Base-by-base conservation (phyloP, 768 basidiomycete genomes). In the Solioccasus polychromus region DNA sequence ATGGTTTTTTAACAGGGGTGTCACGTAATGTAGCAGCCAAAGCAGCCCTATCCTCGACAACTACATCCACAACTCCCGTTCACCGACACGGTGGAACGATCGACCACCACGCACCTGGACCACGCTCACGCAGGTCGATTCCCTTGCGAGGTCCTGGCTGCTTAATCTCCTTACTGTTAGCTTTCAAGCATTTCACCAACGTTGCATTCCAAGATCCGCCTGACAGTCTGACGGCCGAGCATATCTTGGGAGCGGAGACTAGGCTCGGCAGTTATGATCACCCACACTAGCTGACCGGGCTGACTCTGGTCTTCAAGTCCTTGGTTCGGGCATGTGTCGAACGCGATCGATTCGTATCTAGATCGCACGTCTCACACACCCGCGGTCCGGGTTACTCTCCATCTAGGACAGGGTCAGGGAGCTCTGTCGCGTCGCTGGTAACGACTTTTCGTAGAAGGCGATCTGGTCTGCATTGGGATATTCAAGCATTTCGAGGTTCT, bases 241-340 rank as follows among this genome's bases (percentile, higher is more conserved):
- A 73, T 44, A 56, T 78, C 32, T 55, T 77, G 22, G 63, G 61
- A 8, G 36, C 52, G 8, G 73, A 71, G 1, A 32, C 47, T n/a
- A 41, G 49, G 30, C 19, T 86, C 51, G 88, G 88, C 7, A 83
- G 68, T 46, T 83, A 86, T 23, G 80, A 80, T 5, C 73, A 71
- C 34, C 86, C 88, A 2, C 85, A 92, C 60, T 92, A 89, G 88
- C 68, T 92, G 32, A 92, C 90, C 12, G 83, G 78, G 55, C 63
- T 87, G 4, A 66, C 92, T 6, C 63, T 92, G 2, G 61, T n/a
- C n/a, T 83, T 35, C 88, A 89, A 59, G 76, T 90, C 11, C 73
- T 91, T 11, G 80, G 78, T 20, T 72, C 75, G 1, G 85, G n/a
- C n/a, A 86, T 54, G 71, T 75, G 2, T 68, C 74, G 8, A 64